Evolutionary conservation across 495 filamentous ascomycete genomes (phyloP), one percentile per base, ranked within the genome.

Genomic region (Hyaloscypha hepaticicola): DNA sequence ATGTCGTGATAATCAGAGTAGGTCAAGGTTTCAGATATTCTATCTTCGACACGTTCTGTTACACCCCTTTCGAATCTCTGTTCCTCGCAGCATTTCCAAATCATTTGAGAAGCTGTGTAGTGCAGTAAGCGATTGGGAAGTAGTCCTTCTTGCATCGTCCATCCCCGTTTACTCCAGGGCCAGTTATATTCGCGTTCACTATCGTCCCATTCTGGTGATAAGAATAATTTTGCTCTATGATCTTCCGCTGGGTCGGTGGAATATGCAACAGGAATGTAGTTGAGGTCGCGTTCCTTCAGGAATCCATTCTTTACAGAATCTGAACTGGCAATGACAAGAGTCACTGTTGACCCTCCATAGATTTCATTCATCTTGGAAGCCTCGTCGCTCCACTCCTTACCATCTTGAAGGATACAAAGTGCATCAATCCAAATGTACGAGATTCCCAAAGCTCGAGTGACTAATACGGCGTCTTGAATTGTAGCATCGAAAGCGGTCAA

Each of bases 391-490:
- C 70, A 76, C 48, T 72, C 64, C 11, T 58, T 59, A 58, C 69
- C 48, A 66, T 71, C 73, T 70, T 74, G 74, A n/a, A 73, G 29
- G 55, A 75, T 74, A 57, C 73, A 76, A 48, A 74, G 63, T 38
- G 67, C 60, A 64, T 76, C 74, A 31, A 75, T 69, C 73, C 74
- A 77, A 33, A 77, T 68, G 64, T 77, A 78, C 28, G 58, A 57
- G 24, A 74, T 61, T 11, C 69, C 70, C 7, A 79, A 66, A 27
- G 52, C 66, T 34, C 70, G 48, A 31, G 72, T 68, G 9, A 76
- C 48, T 34, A 21, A 52, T 25, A 79, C 59, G 19, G 77, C 75
- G 58, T 78, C 73, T 63, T 67, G 69, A 65, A 75, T 70, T 60
- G 74, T 69, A 57, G 55, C 56, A 51, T 68, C 64, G 12, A 71